Evolutionary conservation across 73 alveolate species (phyloP).

Genomic region (Paramecium biaurelia): DNA sequence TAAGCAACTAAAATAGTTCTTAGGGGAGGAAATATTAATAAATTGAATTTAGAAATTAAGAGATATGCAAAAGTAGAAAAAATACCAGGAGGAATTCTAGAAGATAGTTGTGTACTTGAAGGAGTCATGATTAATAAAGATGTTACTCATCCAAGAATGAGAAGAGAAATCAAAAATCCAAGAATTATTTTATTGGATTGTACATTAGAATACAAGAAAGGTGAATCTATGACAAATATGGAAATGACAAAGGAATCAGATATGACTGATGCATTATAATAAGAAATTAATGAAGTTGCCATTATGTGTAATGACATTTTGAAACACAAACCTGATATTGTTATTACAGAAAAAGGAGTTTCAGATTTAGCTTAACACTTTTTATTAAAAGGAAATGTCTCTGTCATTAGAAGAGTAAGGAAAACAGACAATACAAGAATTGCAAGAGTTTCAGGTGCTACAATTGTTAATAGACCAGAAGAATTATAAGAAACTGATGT

Average conservation of each 20-base stretch:
- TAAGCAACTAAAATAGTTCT: constrained; percentile 92
- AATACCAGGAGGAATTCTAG: constrained; percentile 87
- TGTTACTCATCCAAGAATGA: constrained; percentile 99
- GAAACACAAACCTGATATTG: constrained; percentile 94
- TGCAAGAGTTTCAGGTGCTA: constrained; percentile 95
- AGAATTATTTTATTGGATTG: constrained; percentile 98
- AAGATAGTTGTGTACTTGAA: constrained; percentile 85
- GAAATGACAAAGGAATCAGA: constrained; percentile 98
- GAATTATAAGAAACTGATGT: constrained; percentile 89
- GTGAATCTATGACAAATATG: constrained; percentile 98
- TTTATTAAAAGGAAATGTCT: constrained; percentile 72
- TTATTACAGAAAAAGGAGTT: constrained; percentile 98
- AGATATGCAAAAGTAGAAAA: constrained; percentile 90
- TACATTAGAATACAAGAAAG: constrained; percentile 98
- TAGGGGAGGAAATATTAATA: constrained; percentile 79
- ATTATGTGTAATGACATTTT: constrained; percentile 95
- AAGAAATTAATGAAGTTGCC: constrained; percentile 94
- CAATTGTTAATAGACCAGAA: constrained; percentile 94
- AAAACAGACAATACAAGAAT: constrained; percentile 96
- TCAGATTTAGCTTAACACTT: constrained; percentile 82
- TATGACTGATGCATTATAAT: constrained; percentile 89
- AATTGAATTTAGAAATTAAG: constrained; percentile 83
- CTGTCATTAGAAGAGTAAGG: constrained; percentile 96
- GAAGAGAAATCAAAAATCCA: constrained; percentile 94
- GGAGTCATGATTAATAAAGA: constrained; percentile 99